These are phyloP conservation scores for Ceratocystis papillata DNA, from an alignment of 2,329 filamentous ascomycete species.

Conservation along the genomic window DNA sequence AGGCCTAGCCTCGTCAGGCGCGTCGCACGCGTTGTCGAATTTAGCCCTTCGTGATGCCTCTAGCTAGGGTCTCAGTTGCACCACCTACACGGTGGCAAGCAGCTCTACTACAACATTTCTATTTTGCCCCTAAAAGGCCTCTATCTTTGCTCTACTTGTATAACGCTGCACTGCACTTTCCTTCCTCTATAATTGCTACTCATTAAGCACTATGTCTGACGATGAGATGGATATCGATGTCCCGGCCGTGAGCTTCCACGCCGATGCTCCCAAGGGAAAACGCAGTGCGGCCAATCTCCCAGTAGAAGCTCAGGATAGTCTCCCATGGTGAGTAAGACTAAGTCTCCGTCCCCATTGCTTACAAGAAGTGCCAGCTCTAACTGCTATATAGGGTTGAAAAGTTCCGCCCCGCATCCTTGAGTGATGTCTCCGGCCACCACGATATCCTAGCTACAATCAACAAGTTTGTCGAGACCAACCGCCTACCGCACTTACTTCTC, in stretches of 20 bases:
- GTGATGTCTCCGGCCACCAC: slow-evolving; percentile 91
- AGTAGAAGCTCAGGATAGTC: slow-evolving; percentile 81
- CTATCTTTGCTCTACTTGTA: neutral
- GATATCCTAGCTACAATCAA: slow-evolving; percentile 97
- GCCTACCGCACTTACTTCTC: slow-evolving; percentile 86
- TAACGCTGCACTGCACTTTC: no score
- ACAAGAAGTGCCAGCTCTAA: slow-evolving; percentile 4
- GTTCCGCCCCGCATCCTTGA: slow-evolving; percentile 77
- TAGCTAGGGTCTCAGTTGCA: neutral
- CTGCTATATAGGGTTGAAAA: slow-evolving; percentile 71
- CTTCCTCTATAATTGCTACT: neutral
- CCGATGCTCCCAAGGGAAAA: slow-evolving; percentile 76
- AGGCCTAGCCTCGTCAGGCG: slow-evolving; percentile 11
- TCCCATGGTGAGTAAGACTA: slow-evolving; percentile 63
- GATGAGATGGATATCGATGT: slow-evolving; percentile 53
- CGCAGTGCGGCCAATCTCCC: slow-evolving; percentile 85
- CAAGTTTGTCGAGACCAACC: slow-evolving; percentile 90
- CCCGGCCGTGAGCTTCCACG: slow-evolving; percentile 53
- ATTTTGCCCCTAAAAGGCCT: neutral
- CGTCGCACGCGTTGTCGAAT: slow-evolving; percentile 13
- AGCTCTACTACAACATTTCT: neutral
- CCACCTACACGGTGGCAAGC: neutral
- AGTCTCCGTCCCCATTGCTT: neutral
- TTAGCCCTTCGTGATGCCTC: neutral
- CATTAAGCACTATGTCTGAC: slow-evolving; percentile 42